These are phyloP conservation scores for Phytopythium vexans DNA, from an alignment of 352 stramenopile species.

Conservation along the genomic window DNA sequence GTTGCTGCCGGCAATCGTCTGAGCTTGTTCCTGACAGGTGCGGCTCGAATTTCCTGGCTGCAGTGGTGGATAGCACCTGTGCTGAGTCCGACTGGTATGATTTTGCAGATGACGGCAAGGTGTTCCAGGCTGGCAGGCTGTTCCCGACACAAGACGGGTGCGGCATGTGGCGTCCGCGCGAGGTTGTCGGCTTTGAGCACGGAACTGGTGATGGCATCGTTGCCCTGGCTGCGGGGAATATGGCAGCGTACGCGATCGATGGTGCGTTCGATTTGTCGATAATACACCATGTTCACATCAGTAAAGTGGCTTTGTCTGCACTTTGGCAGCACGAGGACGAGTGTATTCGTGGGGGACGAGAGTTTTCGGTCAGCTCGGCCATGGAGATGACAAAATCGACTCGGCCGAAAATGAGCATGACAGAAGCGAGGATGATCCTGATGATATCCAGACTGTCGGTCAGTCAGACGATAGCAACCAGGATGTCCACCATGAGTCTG, in stretches of 20 bases:
- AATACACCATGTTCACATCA: not conserved
- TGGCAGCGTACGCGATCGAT: conserved; percentile 58
- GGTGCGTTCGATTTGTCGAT: conserved; percentile 15
- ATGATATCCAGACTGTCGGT: not conserved
- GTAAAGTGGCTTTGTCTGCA: not conserved
- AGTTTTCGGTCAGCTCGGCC: conserved; percentile 55
- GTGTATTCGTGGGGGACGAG: conserved; percentile 61
- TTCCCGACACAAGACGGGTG: conserved; percentile 52
- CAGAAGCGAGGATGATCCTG: not conserved
- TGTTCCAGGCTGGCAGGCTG: conserved; percentile 53
- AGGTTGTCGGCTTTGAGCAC: conserved; percentile 10
- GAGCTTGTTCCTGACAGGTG: conserved; percentile 62
- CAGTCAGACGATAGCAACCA: not conserved
- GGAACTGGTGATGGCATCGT: conserved; percentile 15
- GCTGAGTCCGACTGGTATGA: not conserved
- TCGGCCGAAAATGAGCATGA: conserved; percentile 5
- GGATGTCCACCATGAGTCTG: not conserved
- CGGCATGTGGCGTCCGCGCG: conserved; percentile 44
- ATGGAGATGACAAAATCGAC: conserved; percentile 15
- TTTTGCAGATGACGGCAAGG: conserved; percentile 20
- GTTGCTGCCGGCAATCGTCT: conserved; percentile 50
- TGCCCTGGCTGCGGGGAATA: conserved; percentile 39
- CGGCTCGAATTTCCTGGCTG: not conserved
- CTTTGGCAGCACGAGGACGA: conserved; percentile 15
- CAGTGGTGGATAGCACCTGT: not conserved